Percentiles rank a stretch among this genome's conserved stretches.
Evolutionary conservation across 495 filamentous ascomycete species (phyloP).

Genomic region (Haplographium delicatum): DNA sequence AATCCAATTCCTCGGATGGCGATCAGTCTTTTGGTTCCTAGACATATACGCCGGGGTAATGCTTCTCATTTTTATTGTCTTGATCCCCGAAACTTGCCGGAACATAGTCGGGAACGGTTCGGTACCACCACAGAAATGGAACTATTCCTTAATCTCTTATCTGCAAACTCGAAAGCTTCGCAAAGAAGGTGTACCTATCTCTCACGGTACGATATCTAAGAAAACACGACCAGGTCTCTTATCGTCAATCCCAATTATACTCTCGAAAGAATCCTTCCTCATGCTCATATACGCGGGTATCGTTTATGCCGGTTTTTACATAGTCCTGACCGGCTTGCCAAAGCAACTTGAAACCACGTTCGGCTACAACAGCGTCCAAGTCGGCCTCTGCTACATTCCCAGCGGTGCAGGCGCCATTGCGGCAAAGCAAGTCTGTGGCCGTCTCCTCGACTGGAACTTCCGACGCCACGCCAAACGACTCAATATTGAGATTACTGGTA

Average conservation of each 20-base stretch:
- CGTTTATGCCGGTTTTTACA: conserved; percentile 56
- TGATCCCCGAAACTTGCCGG: conserved; percentile 29
- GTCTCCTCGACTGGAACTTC: conserved; percentile 50
- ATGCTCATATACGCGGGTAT: conserved; percentile 51
- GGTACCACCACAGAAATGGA: conserved; percentile 34
- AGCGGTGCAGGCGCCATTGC: conserved; percentile 57
- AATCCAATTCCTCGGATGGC: conserved; percentile 55
- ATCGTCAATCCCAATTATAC: conserved; percentile 35
- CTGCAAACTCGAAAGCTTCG: neutral
- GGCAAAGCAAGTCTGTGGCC: conserved; percentile 52
- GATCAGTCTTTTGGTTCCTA: conserved; percentile 60
- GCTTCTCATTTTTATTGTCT: conserved; percentile 2
- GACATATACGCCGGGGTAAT: neutral
- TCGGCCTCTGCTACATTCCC: conserved; percentile 52
- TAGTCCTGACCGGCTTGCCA: conserved; percentile 44
- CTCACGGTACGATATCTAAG: neutral
- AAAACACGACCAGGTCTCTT: neutral
- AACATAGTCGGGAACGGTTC: conserved; percentile 63
- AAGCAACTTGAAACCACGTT: conserved; percentile 48
- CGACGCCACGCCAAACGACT: conserved; percentile 35
- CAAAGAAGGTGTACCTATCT: neutral
- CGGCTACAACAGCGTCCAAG: conserved; percentile 50
- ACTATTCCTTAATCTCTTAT: conserved; percentile 24
- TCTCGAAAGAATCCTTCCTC: conserved; percentile 54
- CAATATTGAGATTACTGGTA: conserved; percentile 40